Conservation (phyloP, 2,329 filamentous ascomycete genomes). For the Colletotrichum endophyticum region DNA sequence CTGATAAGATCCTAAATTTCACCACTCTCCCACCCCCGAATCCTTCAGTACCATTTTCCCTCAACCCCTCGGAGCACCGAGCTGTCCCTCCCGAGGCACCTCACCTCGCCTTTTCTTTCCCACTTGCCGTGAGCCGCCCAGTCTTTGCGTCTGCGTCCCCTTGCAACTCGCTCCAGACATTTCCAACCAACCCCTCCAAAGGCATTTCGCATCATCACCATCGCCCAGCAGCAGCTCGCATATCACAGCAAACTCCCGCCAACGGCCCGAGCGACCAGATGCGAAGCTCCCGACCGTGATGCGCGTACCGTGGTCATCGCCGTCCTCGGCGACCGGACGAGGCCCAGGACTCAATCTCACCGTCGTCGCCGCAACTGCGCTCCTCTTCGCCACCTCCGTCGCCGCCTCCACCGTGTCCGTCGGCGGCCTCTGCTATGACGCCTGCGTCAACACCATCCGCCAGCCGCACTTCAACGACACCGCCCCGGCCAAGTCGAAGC, state of each 20-base stretch:
- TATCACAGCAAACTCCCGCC: background rate
- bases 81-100: background rate
- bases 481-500: conserved; percentile 17
- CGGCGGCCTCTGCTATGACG: conserved; percentile 31
- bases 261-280: background rate
- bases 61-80: background rate
- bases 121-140: background rate
- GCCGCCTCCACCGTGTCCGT: background rate
- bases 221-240: background rate
- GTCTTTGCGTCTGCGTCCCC: background rate
- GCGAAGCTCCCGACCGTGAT: conserved; percentile 10
- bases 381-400: conserved; percentile 3
- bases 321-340: background rate
- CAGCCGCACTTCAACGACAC: conserved; percentile 36
- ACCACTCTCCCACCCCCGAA: background rate
- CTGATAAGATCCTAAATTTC: conserved; percentile 22
- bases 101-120: background rate
- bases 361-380: background rate
- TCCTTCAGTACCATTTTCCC: background rate
- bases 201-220: background rate
- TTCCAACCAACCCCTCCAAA: background rate
- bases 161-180: background rate
- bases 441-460: conserved; percentile 34
- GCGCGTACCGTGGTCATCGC: background rate
- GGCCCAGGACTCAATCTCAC: background rate